A percentile compares a stretch with the other conserved stretches of the same genome.
Evolutionary conservation across 352 stramenopile species (phyloP).

Genomic region (Aphanomyces astaci): DNA sequence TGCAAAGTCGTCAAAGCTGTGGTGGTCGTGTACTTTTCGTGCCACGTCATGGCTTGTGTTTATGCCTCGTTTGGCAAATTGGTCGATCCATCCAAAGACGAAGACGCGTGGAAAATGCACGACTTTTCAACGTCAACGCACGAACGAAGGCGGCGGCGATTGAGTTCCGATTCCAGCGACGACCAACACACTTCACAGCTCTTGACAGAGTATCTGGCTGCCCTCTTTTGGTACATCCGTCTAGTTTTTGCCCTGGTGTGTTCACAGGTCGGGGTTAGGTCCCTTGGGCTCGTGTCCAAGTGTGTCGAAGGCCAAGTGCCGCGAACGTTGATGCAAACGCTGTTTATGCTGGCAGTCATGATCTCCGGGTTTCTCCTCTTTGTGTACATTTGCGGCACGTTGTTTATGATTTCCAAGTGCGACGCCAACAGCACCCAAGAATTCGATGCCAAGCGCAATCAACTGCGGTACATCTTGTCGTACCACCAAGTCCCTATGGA

Average conservation of each 20-base stretch:
- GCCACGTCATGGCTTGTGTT: conserved; percentile 46
- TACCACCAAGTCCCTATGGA: conserved; percentile 46
- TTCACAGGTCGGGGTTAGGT: too few relatives aligned
- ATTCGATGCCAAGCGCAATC: conserved; percentile 44
- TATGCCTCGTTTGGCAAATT: conserved; percentile 48
- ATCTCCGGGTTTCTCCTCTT: conserved; percentile 55
- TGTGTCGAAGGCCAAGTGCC: conserved; percentile 50
- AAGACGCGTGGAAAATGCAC: conserved; percentile 33
- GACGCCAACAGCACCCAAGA: conserved; percentile 42
- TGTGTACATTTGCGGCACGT: conserved; percentile 51
- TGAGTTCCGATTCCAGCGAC: neutral
- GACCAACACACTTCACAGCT: neutral
- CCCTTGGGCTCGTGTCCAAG: conserved; percentile 47
- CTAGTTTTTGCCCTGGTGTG: neutral
- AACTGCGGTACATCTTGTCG: conserved; percentile 51
- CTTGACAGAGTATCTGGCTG: conserved; percentile 37
- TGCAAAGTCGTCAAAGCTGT: conserved; percentile 57
- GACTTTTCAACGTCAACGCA: conserved; percentile 26
- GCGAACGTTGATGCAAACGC: conserved; percentile 38
- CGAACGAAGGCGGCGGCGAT: conserved; percentile 41
- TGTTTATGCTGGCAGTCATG: conserved; percentile 48
- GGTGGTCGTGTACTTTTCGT: conserved; percentile 39
- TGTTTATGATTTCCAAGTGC: conserved; percentile 64
- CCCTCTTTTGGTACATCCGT: conserved; percentile 35
- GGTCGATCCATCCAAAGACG: conserved; percentile 27